phyloP scores from a whole-genome alignment of 177 flowering plant genomes.

The Vitis hybrid region DNA sequence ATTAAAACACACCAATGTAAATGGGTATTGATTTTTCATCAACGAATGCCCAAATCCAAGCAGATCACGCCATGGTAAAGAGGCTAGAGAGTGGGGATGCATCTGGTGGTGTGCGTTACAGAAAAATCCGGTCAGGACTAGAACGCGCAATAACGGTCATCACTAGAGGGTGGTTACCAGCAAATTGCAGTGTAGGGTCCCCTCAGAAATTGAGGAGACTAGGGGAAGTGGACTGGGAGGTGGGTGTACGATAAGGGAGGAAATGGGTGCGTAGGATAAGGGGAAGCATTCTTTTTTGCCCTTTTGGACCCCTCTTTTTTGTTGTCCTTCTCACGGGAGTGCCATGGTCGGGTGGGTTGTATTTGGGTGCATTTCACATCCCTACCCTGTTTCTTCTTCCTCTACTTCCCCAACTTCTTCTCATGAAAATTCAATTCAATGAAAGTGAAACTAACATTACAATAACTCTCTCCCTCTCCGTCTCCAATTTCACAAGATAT shows the following conservation, averaged over 20 bases:
- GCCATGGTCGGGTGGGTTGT: slow-evolving; percentile 66
- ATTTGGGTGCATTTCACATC: slow-evolving; percentile 13
- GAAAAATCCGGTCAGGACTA: slow-evolving; percentile 17
- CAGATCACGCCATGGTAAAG: slow-evolving; percentile 43
- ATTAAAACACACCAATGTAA: slow-evolving; percentile 24
- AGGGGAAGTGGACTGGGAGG: slow-evolving; percentile 7
- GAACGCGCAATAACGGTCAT: slow-evolving; percentile 38
- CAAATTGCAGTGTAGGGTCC: slow-evolving; percentile 19
- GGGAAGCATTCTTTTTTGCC: background rate
- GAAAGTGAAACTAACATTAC: slow-evolving; percentile 24
- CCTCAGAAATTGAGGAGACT: slow-evolving; percentile 17
- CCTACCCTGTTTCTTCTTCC: slow-evolving; percentile 24
- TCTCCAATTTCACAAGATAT: background rate
- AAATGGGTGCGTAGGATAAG: slow-evolving; percentile 22
- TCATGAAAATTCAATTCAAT: slow-evolving; percentile 32
- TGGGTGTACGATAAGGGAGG: slow-evolving; percentile 19
- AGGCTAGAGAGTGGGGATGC: slow-evolving; percentile 14
- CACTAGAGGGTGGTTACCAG: slow-evolving; percentile 14
- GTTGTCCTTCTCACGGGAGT: slow-evolving; percentile 65
- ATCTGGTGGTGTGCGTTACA: slow-evolving; percentile 18
- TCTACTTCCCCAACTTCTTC: slow-evolving; percentile 15
- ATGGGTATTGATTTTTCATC: slow-evolving; percentile 23
- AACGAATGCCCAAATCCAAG: slow-evolving; percentile 31
- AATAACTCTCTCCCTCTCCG: slow-evolving; percentile 8
- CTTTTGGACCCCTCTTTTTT: slow-evolving; percentile 14